Evolutionary conservation across 2,329 filamentous ascomycete species (phyloP), one percentile per base, ranked within the genome.

Genomic region (Alternaria alternata): DNA sequence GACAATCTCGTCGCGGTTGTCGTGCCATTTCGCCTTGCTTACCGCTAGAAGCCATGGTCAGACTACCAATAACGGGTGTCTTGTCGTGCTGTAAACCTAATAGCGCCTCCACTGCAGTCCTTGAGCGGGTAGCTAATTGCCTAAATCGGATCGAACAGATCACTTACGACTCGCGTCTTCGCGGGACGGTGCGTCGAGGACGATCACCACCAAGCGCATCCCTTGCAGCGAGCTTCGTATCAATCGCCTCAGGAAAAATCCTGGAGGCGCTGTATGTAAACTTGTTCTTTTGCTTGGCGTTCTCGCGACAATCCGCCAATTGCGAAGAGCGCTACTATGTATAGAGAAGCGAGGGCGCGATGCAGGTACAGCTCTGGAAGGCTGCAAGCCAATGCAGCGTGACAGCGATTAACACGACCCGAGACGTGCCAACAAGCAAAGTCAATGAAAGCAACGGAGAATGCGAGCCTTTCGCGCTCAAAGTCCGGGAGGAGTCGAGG

Each of bases 21-120:
- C 48, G 48, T 60, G 52, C 46, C 59, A 42, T 52, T 24, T 65
- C 51, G 59, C 58, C 58, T 59, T 55, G 59, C 49, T 42, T 32
- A 55, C 59, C 62, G 51, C 57, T 56, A 65, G 49, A 34, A 54
- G 41, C 47, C 53, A 42, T 48, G 51, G 59, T 51, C 46, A 0
- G 59, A 44, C 57, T 67, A 42, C 63, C 63, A 65, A 60, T 59
- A 56, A 55, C 51, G 52, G 55, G 39, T 57, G 22, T 24, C 41
- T 54, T 46, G 28, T 48, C 14, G 54, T 56, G 22, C 30, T 44
- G 32, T 26, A 47, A 53, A 57, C 54, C 57, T 47, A 63, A 61
- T 59, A 49, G 57, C 51, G 58, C 51, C 53, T 54, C 51, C 51
- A 47, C 16, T 57, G 34, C 24, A 41, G 51, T 42, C 60, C 62